Base-by-base conservation (phyloP, 208 protist genomes). In the Perkinsela sp. region DNA sequence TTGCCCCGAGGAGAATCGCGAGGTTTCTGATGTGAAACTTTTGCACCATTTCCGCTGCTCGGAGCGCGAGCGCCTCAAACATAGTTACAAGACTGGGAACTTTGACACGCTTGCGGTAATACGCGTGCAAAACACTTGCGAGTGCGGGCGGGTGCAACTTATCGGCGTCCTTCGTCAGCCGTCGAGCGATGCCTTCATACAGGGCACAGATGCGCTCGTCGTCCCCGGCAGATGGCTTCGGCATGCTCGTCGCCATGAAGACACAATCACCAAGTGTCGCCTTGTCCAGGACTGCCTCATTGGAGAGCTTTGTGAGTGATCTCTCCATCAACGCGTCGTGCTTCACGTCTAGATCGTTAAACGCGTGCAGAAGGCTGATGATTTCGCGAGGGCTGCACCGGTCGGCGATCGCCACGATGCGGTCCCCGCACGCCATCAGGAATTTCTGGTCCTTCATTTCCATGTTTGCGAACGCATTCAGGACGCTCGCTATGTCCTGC, bases 21-120 rank as follows among this genome's bases (percentile, higher is more conserved):
- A 57, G 40, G 40, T 57, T 57, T n/a, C 40, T 6, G 40, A 57
- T 57, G 40, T 57, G 40, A 57, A 57, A 57, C 40, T 57, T 57
- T 57, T 57, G 40, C 13, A 57, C 40, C 6, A 22, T 57, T 22
- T 57, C 40, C 13, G 40, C 40, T 6, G 40, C 40, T 22, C 40
- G 40, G 13, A 57, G 40, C 40, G 40, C 22, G 40, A 57, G 40
- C 40, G 40, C 22, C 40, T 57, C 40, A 22, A 57, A 57, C 40
- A 57, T 57, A 22, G 6, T 6, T 22, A n/a, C 22, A 22, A 57
- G 40, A 6, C 13, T n/a, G 6, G 40, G 40, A 22, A 57, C 40
- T 57, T 57, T 57, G 40, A 57, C 40, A n/a, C 40, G 40, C 40
- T 57, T 57, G 40, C 40, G 40, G 40, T 57, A 57, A 57, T 57